These are phyloP conservation scores for Mucor mucedo DNA, from an alignment of 371 early-diverging fungal species.

Conservation along the genomic window DNA sequence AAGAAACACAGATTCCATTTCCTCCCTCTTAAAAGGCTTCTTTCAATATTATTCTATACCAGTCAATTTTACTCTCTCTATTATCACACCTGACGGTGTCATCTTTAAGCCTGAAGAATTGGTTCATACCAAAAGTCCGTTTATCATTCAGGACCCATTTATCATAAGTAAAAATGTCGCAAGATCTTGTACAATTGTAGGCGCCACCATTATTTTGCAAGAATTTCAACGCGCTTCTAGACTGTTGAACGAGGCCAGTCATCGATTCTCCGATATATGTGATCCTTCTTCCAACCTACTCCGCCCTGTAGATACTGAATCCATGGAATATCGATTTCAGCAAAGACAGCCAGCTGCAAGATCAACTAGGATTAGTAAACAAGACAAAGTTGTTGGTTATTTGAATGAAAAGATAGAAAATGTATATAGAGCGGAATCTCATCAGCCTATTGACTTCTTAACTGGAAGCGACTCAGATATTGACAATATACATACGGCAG, in stretches of 20 bases:
- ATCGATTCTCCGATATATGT: constrained; percentile 10
- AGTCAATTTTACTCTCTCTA: constrained; percentile 35
- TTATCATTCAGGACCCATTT: constrained; percentile 32
- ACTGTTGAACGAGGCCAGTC: background rate
- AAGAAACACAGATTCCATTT: constrained; percentile 55
- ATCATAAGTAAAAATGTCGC: constrained; percentile 29
- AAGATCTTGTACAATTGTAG: constrained; percentile 16
- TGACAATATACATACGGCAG: too few relatives aligned
- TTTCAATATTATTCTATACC: constrained; percentile 61
- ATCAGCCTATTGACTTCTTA: background rate
- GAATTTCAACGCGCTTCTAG: constrained; percentile 24
- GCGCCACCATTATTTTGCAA: constrained; percentile 1
- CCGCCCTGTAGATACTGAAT: constrained; percentile 12
- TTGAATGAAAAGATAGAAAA: background rate
- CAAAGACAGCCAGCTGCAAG: background rate
- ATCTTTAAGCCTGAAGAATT: constrained; percentile 44
- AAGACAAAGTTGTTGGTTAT: constrained; percentile 8
- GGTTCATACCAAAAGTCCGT: background rate
- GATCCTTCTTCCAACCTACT: constrained; percentile 2
- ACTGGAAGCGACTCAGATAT: background rate
- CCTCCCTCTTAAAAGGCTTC: constrained; percentile 61
- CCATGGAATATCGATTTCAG: constrained; percentile 16
- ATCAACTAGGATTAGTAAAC: background rate
- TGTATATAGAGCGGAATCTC: background rate
- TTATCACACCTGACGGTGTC: constrained; percentile 27